Evolutionary conservation across 345 rosid genomes (phyloP).

Genomic region (Salix udensis): DNA sequence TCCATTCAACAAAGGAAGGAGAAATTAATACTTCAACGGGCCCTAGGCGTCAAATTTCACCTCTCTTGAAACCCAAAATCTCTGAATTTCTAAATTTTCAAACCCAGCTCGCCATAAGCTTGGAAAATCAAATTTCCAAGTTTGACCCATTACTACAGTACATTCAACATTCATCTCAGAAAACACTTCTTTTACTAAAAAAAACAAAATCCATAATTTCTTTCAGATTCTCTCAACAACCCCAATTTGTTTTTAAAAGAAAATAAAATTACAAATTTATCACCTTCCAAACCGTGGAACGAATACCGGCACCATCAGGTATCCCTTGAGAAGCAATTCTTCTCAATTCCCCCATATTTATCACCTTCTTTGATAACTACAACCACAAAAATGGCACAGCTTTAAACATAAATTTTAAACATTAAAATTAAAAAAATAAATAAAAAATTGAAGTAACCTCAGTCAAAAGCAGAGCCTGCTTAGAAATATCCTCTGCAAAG

Average conservation of each 20-base stretch:
- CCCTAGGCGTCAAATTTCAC: not conserved
- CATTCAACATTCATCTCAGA: not conserved
- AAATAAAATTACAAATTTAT: not conserved
- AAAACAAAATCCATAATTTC: not conserved
- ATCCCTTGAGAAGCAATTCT: slow-evolving; percentile 75
- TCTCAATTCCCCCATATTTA: slow-evolving; percentile 73
- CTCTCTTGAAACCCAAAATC: not conserved
- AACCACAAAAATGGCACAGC: not conserved
- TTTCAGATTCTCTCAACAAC: not conserved
- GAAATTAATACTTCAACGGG: not conserved
- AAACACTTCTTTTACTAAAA: not conserved
- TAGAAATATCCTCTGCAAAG: slow-evolving; percentile 65
- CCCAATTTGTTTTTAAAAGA: not conserved
- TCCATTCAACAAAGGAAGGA: not conserved
- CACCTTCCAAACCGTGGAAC: slow-evolving; percentile 93
- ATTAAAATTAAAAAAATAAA: not conserved
- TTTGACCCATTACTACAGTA: not conserved
- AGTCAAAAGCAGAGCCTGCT: slow-evolving; percentile 68
- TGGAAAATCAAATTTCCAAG: not conserved
- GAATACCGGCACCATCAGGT: slow-evolving; percentile 82
- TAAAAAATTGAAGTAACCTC: slow-evolving; percentile 42
- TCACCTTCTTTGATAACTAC: slow-evolving; percentile 77
- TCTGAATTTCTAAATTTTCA: not conserved
- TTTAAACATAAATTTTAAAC: not conserved
- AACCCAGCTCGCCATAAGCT: not conserved